phyloP scores from a whole-genome alignment of 2,329 filamentous ascomycete genomes.

The Parascedosporium putredinis region DNA sequence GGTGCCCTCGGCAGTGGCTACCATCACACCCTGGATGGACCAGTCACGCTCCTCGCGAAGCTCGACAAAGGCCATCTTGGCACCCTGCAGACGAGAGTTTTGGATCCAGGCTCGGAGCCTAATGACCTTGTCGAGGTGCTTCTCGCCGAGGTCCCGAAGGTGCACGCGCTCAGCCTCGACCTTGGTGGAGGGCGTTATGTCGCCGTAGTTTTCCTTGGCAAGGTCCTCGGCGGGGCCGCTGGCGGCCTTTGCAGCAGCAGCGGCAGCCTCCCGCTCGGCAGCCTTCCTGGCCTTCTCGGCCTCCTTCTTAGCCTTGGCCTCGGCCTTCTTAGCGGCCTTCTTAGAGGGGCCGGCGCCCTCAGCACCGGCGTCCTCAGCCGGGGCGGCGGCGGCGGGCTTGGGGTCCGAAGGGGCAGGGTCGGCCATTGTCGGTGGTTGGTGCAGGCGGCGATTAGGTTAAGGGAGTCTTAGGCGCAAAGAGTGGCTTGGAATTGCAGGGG shows the following conservation, averaged over 20 bases:
- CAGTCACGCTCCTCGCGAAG: constrained; percentile 65
- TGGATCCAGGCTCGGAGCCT: constrained; percentile 73
- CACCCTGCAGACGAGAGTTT: constrained; percentile 78
- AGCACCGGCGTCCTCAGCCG: constrained; percentile 8
- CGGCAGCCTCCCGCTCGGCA: constrained; percentile 65
- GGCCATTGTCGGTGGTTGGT: constrained; percentile 17
- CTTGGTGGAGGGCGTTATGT: constrained; percentile 48
- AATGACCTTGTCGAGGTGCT: constrained; percentile 58
- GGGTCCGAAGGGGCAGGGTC: constrained; percentile 18
- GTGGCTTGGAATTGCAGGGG: background rate
- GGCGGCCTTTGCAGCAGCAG: constrained; percentile 56
- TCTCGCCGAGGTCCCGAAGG: constrained; percentile 53
- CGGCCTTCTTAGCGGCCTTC: constrained; percentile 75
- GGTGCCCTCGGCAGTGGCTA: constrained; percentile 60
- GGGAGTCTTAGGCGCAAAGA: background rate
- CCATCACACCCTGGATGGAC: constrained; percentile 73
- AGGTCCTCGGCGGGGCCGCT: constrained; percentile 57
- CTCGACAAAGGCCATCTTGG: constrained; percentile 87
- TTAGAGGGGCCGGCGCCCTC: constrained; percentile 46
- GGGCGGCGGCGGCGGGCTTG: constrained; percentile 4
- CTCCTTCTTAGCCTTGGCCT: constrained; percentile 80
- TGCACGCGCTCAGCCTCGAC: constrained; percentile 46
- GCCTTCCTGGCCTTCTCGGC: constrained; percentile 63
- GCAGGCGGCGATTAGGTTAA: background rate
- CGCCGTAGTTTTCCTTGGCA: constrained; percentile 72